Conservation (phyloP, 2,329 filamentous ascomycete species). For the Blastomyces parvus region DNA sequence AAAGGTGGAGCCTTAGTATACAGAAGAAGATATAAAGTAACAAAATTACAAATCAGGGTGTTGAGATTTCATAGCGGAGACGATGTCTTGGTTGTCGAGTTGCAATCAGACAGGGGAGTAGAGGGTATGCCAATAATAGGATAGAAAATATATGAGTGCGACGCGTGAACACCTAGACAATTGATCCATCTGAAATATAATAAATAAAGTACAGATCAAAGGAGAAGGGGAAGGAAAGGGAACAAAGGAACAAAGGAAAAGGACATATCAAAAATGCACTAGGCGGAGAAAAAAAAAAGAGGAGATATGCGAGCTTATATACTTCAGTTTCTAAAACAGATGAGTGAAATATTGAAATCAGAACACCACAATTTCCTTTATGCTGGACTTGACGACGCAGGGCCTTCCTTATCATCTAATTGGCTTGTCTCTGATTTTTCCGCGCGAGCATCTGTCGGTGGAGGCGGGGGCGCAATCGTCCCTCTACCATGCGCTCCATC, state of each 20-base stretch:
- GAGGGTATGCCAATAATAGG: not conserved
- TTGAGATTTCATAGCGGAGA: constrained; percentile 2
- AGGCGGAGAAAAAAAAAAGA: constrained; percentile 11
- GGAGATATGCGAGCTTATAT: not conserved
- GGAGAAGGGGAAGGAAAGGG: not conserved
- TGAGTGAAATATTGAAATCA: not conserved
- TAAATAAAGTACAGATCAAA: constrained; percentile 2
- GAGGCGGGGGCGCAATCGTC: constrained; percentile 20
- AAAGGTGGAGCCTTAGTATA: not conserved
- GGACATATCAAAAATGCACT: constrained; percentile 16
- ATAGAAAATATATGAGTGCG: not conserved
- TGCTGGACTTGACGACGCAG: constrained; percentile 3
- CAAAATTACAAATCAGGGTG: not conserved
- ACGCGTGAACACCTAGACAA: not conserved
- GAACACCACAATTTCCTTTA: constrained; percentile 1
- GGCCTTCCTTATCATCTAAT: constrained; percentile 4
- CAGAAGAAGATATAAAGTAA: not conserved
- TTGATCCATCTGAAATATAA: not conserved
- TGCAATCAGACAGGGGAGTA: not conserved
- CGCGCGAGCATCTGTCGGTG: constrained; percentile 9
- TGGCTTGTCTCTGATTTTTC: constrained; percentile 2
- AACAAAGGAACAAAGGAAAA: constrained; percentile 9
- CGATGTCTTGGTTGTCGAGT: not conserved
- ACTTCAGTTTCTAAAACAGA: constrained; percentile 1
- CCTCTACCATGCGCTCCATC: constrained; percentile 40